phyloP scores from a whole-genome alignment of 306 rosid species.

The Canavalia gladiata region DNA sequence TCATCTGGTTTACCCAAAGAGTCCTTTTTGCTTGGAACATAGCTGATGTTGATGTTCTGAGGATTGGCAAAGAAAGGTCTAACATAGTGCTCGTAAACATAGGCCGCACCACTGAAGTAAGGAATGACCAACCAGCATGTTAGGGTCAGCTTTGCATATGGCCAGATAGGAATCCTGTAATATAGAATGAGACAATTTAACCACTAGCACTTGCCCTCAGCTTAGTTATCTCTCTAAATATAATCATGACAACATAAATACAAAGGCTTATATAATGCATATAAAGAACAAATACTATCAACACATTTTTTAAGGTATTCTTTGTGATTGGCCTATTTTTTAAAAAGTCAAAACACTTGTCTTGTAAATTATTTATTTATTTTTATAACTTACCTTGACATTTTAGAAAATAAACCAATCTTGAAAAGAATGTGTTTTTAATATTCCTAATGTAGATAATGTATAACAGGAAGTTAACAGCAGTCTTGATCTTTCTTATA shows the following conservation, averaged over 20 bases:
- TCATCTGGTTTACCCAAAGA: slow-evolving; percentile 61
- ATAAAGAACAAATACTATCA: no score
- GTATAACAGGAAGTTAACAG: not conserved
- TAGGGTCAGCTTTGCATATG: slow-evolving; percentile 74
- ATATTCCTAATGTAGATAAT: not conserved
- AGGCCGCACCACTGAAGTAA: slow-evolving; percentile 84
- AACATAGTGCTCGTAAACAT: slow-evolving; percentile 77
- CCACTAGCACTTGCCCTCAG: not conserved
- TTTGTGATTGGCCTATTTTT: no score
- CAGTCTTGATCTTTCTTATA: not conserved
- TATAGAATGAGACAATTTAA: slow-evolving; percentile 32
- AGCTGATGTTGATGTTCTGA: slow-evolving; percentile 75
- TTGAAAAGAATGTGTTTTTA: no score
- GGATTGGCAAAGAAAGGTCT: slow-evolving; percentile 74
- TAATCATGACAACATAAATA: not conserved
- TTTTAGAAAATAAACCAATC: no score
- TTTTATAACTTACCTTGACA: no score
- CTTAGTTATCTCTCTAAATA: not conserved
- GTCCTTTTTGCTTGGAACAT: slow-evolving; percentile 78
- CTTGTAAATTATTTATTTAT: no score
- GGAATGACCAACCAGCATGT: slow-evolving; percentile 87
- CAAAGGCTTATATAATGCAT: not conserved
- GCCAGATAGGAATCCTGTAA: slow-evolving; percentile 85
- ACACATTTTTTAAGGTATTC: no score
- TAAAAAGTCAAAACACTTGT: no score